These are phyloP conservation scores for Curvularia spicifera DNA, from an alignment of 2,329 filamentous ascomycete species.

Conservation along the genomic window DNA sequence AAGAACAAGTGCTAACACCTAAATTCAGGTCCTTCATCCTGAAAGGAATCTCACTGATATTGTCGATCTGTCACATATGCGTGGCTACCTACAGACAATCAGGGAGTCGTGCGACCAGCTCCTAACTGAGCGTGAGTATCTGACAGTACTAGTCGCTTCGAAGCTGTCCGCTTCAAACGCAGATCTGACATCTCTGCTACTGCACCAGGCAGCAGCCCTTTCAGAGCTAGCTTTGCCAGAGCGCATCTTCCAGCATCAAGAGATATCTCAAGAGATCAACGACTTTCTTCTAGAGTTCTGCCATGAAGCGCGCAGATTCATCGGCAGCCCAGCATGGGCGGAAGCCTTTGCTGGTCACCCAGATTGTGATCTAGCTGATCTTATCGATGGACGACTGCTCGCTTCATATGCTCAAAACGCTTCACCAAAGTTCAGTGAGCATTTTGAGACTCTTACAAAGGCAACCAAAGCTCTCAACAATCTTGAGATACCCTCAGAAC, in stretches of 20 bases:
- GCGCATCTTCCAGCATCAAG: constrained; percentile 42
- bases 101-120: constrained; percentile 25
- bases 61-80: constrained; percentile 25
- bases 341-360: constrained; percentile 29
- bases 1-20: neutral
- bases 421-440: constrained; percentile 25
- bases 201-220: constrained; percentile 54
- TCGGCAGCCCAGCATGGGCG: constrained; percentile 50
- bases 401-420: constrained; percentile 34
- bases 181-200: constrained; percentile 48
- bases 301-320: constrained; percentile 43
- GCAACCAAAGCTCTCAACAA: constrained; percentile 31
- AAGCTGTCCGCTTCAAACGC: constrained; percentile 42
- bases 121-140: constrained; percentile 46
- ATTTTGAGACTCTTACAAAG: constrained; percentile 26
- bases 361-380: constrained; percentile 59
- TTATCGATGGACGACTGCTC: constrained; percentile 61
- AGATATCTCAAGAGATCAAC: constrained; percentile 43
- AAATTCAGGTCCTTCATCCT: constrained; percentile 8
- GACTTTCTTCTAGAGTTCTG: constrained; percentile 50
- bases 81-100: constrained; percentile 30
- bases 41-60: constrained; percentile 17
- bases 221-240: constrained; percentile 52
- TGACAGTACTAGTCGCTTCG: constrained; percentile 42
- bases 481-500: constrained; percentile 20